Evolutionary conservation across 73 alveolate genomes (phyloP).

Genomic region (Paramecium pentaurelia): DNA sequence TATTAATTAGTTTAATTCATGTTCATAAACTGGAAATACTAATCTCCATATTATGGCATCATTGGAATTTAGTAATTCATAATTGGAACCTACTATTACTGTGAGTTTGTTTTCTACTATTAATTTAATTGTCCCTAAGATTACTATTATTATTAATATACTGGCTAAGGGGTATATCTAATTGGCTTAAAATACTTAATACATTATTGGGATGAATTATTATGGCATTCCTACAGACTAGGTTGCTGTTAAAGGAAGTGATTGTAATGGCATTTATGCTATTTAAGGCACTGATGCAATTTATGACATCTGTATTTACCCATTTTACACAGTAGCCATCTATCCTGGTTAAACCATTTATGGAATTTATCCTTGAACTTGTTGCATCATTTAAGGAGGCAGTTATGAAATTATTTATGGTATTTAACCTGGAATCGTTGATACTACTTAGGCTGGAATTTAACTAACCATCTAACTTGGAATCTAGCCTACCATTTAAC

Average conservation of each 20-base stretch:
- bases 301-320: neutral
- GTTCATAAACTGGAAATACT: neutral
- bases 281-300: neutral
- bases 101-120: neutral
- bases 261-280: neutral
- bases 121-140: neutral
- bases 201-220: neutral
- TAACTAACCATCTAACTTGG: neutral
- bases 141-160: neutral
- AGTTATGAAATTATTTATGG: neutral
- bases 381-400: neutral
- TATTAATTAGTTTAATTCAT: neutral
- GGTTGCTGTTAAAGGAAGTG: neutral
- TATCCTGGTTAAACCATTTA: neutral
- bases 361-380: neutral
- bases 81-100: neutral
- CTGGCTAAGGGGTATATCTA: neutral
- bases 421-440: neutral
- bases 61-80: neutral
- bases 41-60: neutral
- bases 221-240: neutral
- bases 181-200: neutral
- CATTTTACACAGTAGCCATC: neutral
- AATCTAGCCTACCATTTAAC: neutral
- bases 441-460: neutral